Percentiles rank a stretch among this genome's conserved stretches.
Evolutionary conservation across 495 filamentous ascomycete species (phyloP).

Genomic region (Tuber umbilicatum): DNA sequence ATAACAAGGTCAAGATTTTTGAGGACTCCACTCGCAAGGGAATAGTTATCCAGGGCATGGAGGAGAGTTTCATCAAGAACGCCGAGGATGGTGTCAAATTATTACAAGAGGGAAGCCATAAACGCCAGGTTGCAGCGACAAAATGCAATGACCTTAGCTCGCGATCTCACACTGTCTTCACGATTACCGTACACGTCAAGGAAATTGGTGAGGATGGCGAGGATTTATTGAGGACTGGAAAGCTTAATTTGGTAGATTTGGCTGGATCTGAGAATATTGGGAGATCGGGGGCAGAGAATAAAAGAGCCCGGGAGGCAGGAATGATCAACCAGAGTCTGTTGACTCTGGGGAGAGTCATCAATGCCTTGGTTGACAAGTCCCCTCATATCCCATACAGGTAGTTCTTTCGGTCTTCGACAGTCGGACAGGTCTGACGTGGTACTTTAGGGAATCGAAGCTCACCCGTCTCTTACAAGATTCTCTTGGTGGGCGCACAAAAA

Average conservation of each 20-base stretch:
- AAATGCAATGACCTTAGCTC: constrained; percentile 98
- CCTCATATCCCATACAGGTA: constrained; percentile 80
- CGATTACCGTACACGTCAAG: constrained; percentile 82
- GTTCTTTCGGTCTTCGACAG: neutral
- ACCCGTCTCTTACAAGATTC: constrained; percentile 94
- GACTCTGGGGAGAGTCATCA: constrained; percentile 93
- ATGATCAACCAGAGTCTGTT: constrained; percentile 97
- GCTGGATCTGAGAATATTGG: constrained; percentile 97
- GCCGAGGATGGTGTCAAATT: constrained; percentile 79
- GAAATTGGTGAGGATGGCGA: constrained; percentile 72
- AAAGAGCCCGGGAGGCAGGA: constrained; percentile 88
- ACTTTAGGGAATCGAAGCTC: constrained; percentile 76
- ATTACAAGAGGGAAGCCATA: constrained; percentile 82
- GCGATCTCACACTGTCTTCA: constrained; percentile 93
- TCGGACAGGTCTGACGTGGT: constrained; percentile 12
- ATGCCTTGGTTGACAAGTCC: constrained; percentile 86
- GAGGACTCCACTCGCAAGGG: constrained; percentile 83
- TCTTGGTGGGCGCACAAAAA: constrained; percentile 88
- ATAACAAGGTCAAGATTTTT: constrained; percentile 83
- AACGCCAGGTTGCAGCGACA: constrained; percentile 90
- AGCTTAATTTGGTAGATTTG: constrained; percentile 91
- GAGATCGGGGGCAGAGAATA: constrained; percentile 93
- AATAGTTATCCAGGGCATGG: constrained; percentile 89
- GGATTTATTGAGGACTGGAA: constrained; percentile 86
- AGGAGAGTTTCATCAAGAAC: constrained; percentile 82